Evolutionary conservation across 306 rosid genomes (phyloP).

Genomic region (Citrullus colocynthis): DNA sequence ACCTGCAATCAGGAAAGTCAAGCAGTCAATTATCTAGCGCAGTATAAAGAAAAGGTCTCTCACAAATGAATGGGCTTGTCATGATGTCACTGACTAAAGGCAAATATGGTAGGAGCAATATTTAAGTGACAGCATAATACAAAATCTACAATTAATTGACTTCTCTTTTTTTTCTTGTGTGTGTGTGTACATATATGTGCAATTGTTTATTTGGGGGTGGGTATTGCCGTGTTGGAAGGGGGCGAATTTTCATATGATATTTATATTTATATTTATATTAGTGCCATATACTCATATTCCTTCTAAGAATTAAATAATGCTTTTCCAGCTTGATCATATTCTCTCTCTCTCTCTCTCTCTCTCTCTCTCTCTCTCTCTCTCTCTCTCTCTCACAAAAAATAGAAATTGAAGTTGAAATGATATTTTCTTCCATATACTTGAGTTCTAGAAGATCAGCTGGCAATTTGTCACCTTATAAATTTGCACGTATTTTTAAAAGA

Average conservation of each 20-base stretch:
- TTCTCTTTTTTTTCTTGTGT: too few species aligned
- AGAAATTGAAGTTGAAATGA: neutral
- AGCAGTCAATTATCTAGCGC: neutral
- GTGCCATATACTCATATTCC: neutral
- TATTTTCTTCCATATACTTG: neutral
- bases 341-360: neutral
- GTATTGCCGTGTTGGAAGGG: neutral
- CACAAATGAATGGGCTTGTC: neutral
- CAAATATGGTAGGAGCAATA: neutral
- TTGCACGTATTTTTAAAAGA: neutral
- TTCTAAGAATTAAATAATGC: neutral
- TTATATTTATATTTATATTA: neutral
- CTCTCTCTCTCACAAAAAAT: neutral
- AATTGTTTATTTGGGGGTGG: neutral
- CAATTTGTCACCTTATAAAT: neutral
- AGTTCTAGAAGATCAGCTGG: slow-evolving; percentile 3
- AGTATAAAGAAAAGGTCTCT: neutral
- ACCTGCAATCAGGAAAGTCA: slow-evolving; percentile 8
- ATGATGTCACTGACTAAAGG: neutral
- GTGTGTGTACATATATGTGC: neutral
- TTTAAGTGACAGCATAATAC: neutral
- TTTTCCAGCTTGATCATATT: neutral
- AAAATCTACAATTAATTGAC: neutral
- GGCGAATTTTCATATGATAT: neutral
- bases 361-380: too few species aligned